Evolutionary conservation across 75 land plant genomes (phyloP).

Genomic region (Cryptomeria japonica): DNA sequence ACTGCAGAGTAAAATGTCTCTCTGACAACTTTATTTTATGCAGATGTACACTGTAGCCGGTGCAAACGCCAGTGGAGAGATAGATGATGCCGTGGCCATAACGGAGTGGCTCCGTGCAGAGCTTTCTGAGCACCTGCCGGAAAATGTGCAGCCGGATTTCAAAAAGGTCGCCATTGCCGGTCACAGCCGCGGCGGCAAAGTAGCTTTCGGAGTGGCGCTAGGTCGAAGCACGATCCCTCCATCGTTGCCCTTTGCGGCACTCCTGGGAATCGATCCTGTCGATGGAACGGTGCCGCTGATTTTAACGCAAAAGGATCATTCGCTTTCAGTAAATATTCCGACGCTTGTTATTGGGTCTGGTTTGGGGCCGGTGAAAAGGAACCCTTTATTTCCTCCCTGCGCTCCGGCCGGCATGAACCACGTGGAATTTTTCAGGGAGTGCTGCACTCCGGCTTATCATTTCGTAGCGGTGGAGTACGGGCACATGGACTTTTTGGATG

Average conservation of each 20-base stretch:
- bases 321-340: conserved; percentile 33
- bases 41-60: no score
- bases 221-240: conserved; percentile 15
- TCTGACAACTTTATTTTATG: no score
- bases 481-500: conserved; percentile 78
- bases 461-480: conserved; percentile 78
- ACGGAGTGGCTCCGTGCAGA: conserved; percentile 71
- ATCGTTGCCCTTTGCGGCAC: conserved; percentile 20
- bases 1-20: conserved; percentile 25
- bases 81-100: conserved; percentile 51
- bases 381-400: conserved; percentile 59
- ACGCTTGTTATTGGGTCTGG: conserved; percentile 74
- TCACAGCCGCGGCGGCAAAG: conserved; percentile 92
- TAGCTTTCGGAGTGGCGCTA: conserved; percentile 66
- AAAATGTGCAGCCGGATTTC: conserved; percentile 36
- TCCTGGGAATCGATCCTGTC: conserved; percentile 87
- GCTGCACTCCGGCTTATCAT: conserved; percentile 56
- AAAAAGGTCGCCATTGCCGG: conserved; percentile 61
- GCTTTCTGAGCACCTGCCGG: conserved; percentile 60
- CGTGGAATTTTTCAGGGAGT: conserved; percentile 61
- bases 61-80: conserved; percentile 49
- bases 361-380: conserved; percentile 25
- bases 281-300: conserved; percentile 79
- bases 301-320: conserved; percentile 43
- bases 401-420: conserved; percentile 89